Percentiles rank a stretch among this genome's conserved stretches.
Evolutionary conservation across 2,329 filamentous ascomycete species (phyloP).

Genomic region (Endocalyx cinctus): DNA sequence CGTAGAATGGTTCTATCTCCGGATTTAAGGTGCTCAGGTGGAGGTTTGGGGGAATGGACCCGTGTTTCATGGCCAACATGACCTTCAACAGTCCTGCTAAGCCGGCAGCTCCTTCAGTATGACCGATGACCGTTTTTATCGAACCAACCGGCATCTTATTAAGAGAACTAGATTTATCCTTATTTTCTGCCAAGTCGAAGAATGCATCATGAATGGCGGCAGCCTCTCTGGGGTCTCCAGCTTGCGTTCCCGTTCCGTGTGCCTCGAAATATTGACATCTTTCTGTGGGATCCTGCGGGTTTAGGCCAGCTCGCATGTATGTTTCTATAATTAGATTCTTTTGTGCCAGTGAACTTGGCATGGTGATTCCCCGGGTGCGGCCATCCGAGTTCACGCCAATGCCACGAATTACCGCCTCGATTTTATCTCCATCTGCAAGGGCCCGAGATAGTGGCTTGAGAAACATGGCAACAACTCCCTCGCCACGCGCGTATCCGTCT

Average conservation of each 20-base stretch:
- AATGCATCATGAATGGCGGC: slow-evolving; percentile 39
- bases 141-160: slow-evolving; percentile 35
- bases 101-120: slow-evolving; percentile 46
- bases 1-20: slow-evolving; percentile 31
- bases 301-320: slow-evolving; percentile 38
- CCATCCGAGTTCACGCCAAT: slow-evolving; percentile 48
- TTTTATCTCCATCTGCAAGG: slow-evolving; percentile 42
- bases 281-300: slow-evolving; percentile 26
- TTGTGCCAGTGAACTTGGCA: slow-evolving; percentile 45
- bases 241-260: slow-evolving; percentile 37
- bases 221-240: slow-evolving; percentile 39
- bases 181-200: slow-evolving; percentile 23
- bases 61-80: slow-evolving; percentile 35
- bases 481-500: slow-evolving; percentile 55
- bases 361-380: slow-evolving; percentile 47
- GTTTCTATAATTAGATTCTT: slow-evolving; percentile 37
- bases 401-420: slow-evolving; percentile 43
- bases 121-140: slow-evolving; percentile 42
- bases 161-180: not conserved
- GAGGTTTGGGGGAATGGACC: slow-evolving; percentile 37
- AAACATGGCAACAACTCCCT: slow-evolving; percentile 46
- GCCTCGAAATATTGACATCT: slow-evolving; percentile 44
- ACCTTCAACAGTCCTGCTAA: slow-evolving; percentile 44
- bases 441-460: slow-evolving; percentile 49
- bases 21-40: slow-evolving; percentile 38